Base-by-base conservation (phyloP, 2,329 filamentous ascomycete species). In the Colletotrichum sp. region DNA sequence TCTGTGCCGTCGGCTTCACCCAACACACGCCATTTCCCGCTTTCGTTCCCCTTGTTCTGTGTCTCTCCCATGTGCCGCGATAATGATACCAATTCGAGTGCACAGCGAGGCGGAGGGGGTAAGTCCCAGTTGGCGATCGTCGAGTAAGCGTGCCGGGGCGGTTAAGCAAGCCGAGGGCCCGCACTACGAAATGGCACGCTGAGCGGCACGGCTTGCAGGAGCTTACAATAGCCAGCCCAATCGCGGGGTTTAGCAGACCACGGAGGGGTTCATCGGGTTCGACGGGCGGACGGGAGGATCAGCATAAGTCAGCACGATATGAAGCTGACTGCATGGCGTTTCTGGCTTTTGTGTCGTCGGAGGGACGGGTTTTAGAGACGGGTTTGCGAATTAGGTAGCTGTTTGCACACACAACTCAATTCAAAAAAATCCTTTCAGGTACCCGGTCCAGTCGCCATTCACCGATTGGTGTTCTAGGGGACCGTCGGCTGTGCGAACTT, bases 281-380 rank as follows among this genome's bases (percentile, higher is more conserved):
- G 44, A 24, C 44, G 44, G 44, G 7, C 7, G 44, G 15, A 5
- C 60, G 24, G 63, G 64, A 55, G 15, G 57, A 57, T 70, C 18
- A 30, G 24, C 65, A 34, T 55, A 26, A 62, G 65, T 73, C 55
- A 63, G 65, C 67, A 32, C 67, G 59, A 64, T 57, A 65, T 57
- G 39, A 44, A 49, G 71, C 67, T 74, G 59, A 74, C 66, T 63
- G 71, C 71, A 71, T 71, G 71, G 32, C 26, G 24, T 21, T 12
- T 65, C 62, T 28, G 12, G 9, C 28, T 28, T 34, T 65, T 13
- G 21, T 3, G 32, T 34, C 28, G 18, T 34, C n/a, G 60, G 13
- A 32, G 57, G 16, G 28, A 30, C 9, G 9, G 24, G 8, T 3
- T 59, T 18, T 24, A 6, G 21, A 28, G 36, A n/a, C 36, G 39